Evolutionary conservation across 1,284 basidiomycete species (phyloP), one percentile per base, ranked within the genome.

Genomic region (Apiotrichum akiyoshidainum): DNA sequence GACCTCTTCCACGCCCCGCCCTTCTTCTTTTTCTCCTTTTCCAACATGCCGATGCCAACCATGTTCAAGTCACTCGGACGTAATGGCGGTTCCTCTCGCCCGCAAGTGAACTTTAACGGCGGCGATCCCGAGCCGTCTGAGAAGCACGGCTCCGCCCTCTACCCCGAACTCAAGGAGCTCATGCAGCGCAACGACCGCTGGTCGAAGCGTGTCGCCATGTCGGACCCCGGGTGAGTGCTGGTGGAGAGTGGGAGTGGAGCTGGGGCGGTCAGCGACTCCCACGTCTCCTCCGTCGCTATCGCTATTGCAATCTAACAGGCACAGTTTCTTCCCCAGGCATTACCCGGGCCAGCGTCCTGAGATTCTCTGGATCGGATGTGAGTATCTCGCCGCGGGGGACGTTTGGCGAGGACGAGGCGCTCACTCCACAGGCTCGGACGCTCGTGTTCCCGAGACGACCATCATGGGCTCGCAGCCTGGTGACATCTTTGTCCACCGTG

Each of bases 291-390:
- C 26, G 7, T 31, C 7, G 26, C 26, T 31, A 31, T 31, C 26
- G 26, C 26, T 31, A 48, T 4, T 14, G 16, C 8, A 5, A 35
- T 21, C 33, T 39, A 14, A 58, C 42, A 19, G 26, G 26, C 26
- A 16, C 55, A 72, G 72, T 34, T 76, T 74, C 68, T 76, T 76
- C 63, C 68, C 72, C 0, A 61, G 63, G 16, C 72, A 75, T 58
- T 73, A 65, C 55, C 69, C 69, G 16, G 75, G 75, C 46, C 75
- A 77, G 63, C 65, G 73, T 48, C 75, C 75, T 19, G 69, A 76
- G 48, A 70, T 77, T 47, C 64, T 77, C 34, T 77, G 74, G 74
- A 75, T 77, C 31, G 75, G 75, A 37, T 76, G 74, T 74, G 50
- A 65, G 71, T 65, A 31, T 3, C 26, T 7, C 26, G 7, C 26